Percentiles rank a stretch among this genome's conserved stretches.
Evolutionary conservation across 331 rosid genomes (phyloP).

Genomic region (Erythrophleum ivorense): DNA sequence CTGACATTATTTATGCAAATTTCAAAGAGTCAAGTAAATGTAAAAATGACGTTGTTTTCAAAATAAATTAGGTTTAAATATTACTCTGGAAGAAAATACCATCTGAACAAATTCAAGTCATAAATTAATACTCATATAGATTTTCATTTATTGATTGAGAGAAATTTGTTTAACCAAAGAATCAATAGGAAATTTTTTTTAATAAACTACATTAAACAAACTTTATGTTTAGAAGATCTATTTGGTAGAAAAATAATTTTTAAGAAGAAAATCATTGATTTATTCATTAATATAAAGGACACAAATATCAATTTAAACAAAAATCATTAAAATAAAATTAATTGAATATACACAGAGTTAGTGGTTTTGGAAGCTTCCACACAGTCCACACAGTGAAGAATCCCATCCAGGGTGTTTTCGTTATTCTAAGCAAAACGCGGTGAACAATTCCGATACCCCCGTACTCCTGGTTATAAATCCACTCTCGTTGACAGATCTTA

Average conservation of each 20-base stretch:
- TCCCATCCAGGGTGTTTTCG: slow-evolving; percentile 37
- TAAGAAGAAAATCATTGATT: neutral
- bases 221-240: neutral
- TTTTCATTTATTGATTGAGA: neutral
- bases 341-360: neutral
- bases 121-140: neutral
- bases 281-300: neutral
- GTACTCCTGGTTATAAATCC: slow-evolving; percentile 33
- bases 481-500: slow-evolving; percentile 23
- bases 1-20: neutral
- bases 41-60: neutral
- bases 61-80: neutral
- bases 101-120: neutral
- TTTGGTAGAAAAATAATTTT: neutral
- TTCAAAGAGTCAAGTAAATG: neutral
- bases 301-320: neutral
- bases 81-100: neutral
- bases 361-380: slow-evolving; percentile 26
- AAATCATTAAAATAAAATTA: neutral
- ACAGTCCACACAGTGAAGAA: neutral
- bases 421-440: neutral
- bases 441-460: slow-evolving; percentile 28
- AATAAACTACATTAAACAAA: too few relatives aligned
- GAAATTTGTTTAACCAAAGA: neutral
- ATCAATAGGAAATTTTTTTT: too few relatives aligned